Evolutionary conservation across 2,329 filamentous ascomycete genomes (phyloP).

Genomic region (Knufia fluminis): DNA sequence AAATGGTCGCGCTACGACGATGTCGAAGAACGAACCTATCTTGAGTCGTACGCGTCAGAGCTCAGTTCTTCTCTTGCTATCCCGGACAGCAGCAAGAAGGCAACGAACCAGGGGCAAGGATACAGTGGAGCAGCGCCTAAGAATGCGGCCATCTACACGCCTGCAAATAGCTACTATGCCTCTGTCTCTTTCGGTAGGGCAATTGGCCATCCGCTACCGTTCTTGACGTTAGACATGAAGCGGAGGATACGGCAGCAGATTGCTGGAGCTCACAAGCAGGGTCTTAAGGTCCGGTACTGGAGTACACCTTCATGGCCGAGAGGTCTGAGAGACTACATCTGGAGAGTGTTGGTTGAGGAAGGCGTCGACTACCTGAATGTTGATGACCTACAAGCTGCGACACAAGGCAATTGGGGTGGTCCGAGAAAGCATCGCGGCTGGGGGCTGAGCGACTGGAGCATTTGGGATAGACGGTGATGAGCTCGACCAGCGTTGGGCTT

Average conservation of each 20-base stretch:
- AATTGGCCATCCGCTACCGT: slow-evolving; percentile 30
- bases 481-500: background rate
- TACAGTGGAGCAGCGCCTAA: slow-evolving; percentile 27
- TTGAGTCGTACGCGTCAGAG: background rate
- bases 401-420: slow-evolving; percentile 38
- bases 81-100: background rate
- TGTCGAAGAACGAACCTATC: slow-evolving; percentile 3
- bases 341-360: slow-evolving; percentile 44
- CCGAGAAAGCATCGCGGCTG: slow-evolving; percentile 15
- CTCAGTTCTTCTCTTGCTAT: background rate
- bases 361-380: slow-evolving; percentile 49
- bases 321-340: slow-evolving; percentile 44
- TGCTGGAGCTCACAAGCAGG: slow-evolving; percentile 39
- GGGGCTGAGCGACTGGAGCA: background rate
- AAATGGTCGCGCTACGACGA: background rate
- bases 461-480: background rate
- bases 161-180: slow-evolving; percentile 49
- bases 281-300: slow-evolving; percentile 50
- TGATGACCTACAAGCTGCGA: slow-evolving; percentile 44
- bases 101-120: slow-evolving; percentile 37
- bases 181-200: slow-evolving; percentile 41
- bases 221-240: slow-evolving; percentile 34
- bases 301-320: slow-evolving; percentile 49
- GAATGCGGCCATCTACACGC: slow-evolving; percentile 29
- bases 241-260: slow-evolving; percentile 43